Evolutionary conservation across 2,329 filamentous ascomycete species (phyloP), one percentile per base, ranked within the genome.

Genomic region (Ophiobolus disseminans): DNA sequence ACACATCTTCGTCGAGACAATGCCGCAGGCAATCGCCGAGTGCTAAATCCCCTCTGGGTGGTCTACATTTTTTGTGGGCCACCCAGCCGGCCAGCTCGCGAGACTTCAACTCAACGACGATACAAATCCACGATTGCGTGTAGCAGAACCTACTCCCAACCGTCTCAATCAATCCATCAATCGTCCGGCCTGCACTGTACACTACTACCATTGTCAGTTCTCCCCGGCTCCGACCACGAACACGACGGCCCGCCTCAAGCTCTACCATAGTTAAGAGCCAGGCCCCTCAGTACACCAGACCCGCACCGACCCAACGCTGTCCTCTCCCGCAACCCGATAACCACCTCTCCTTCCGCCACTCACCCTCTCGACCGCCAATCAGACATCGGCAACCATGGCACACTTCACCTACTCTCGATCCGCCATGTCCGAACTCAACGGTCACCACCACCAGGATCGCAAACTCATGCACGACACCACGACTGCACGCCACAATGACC

Each of bases 11-110:
- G 73, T 76, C 75, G 74, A 75, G 72, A 75, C 70, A 73, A 76
- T 77, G 75, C 73, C 73, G 63, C 73, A 74, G 74, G 74, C 74
- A 63, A 69, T 75, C 73, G 73, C 73, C 76, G 74, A 73, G 88
- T 89, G 93, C 88, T 95, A 91, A 92, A 90, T 84, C 78, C 83
- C 76, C 86, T 87, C 88, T 91, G 85, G 86, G 86, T 86, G 84
- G 80, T 79, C 75, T 76, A 75, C 80, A 57, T 45, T 72, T 64
- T 38, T 73, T 69, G 74, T 76, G 76, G 69, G 81, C 83, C 84
- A 83, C 83, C 83, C 84, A 91, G 89, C 88, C 87, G 86, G 85
- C 71, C 88, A 91, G 89, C 87, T 88, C 87, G 86, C 80, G 87
- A 91, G 60, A 79, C 79, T 81, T 81, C 80, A 82, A 84, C 81